Percentiles rank a stretch among this genome's conserved stretches.
These are phyloP conservation scores for Backusella australiensis DNA, from an alignment of 192 early-diverging fungal species.

Conservation along the genomic window DNA sequence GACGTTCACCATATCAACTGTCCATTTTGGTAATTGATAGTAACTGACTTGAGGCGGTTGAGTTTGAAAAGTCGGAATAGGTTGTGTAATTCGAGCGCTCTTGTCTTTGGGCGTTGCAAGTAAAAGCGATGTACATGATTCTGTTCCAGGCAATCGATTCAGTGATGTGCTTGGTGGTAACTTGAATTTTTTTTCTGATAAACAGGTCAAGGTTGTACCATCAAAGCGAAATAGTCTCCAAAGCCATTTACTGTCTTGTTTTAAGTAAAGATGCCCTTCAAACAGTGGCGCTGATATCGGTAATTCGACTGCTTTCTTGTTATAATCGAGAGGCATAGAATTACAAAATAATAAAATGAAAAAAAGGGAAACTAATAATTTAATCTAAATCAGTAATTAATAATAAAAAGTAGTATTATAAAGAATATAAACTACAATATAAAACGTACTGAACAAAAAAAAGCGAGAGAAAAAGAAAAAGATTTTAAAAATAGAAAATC, in stretches of 20 bases:
- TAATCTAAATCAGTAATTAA: neutral
- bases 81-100: neutral
- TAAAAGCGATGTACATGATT: constrained; percentile 24
- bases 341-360: neutral
- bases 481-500: neutral
- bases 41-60: constrained; percentile 22
- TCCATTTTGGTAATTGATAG: constrained; percentile 36
- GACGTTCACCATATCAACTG: constrained; percentile 25
- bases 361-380: neutral
- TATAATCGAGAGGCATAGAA: neutral
- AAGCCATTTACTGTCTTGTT: constrained; percentile 27
- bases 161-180: constrained; percentile 13
- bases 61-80: constrained; percentile 16
- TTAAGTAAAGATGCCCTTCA: constrained; percentile 34
- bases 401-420: neutral
- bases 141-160: neutral
- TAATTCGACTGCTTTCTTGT: constrained; percentile 21
- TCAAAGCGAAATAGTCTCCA: constrained; percentile 35
- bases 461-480: neutral
- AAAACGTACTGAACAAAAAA: neutral
- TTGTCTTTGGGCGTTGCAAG: constrained; percentile 23
- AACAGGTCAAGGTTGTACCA: constrained; percentile 27
- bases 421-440: neutral
- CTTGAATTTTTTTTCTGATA: constrained; percentile 27
- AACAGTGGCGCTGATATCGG: constrained; percentile 30